Base-by-base conservation (phyloP, 2,329 filamentous ascomycete species). In the Aspergillus carbonarius region DNA sequence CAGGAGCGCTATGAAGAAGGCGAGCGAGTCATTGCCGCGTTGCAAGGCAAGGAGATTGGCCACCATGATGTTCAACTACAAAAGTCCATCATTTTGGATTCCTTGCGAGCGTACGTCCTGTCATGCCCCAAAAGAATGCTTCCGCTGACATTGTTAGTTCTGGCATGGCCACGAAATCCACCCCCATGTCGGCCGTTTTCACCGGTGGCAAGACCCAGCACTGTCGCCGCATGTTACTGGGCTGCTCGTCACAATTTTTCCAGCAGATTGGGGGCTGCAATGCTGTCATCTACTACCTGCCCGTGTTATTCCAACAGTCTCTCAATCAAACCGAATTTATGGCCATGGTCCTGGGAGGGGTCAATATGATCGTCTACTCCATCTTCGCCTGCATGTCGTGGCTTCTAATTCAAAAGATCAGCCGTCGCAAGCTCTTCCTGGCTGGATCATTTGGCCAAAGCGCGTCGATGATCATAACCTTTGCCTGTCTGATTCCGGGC, bases 11-110 rank as follows among this genome's bases (percentile, higher is more conserved):
- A 83, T 60, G 72, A 73, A 57, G 80, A 77, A 64, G 82, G 72
- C 39, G 72, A 72, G 13, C 69, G 75, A 4, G 80, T 83, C 12
- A 77, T 84, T 40, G 79, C 79, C 2, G 76, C 77, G 9, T 77
- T 83, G 18, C 39, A 42, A 10, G 39, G 39, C 2, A 72, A 76
- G 25, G 59, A 81, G 35, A 61, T 47, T 18, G 40, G 52, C 27
- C 44, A 59, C 35, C 39, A 42, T 13, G 39, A 42, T 1, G 39
- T 42, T 56, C 75, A 78, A 32, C 66, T 79, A 13, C 82, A 88
- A 69, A 79, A 81, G 62, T 82, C 85, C 50, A 84, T 87, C 1
- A 85, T 88, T 23, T 72, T 83, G 23, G 87, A 90, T 68, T 84
- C 81, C 2, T 85, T 88, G 62, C 78, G 79, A 23, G 55, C 58